phyloP scores from a whole-genome alignment of 169 alveolate genomes.

The Neospora caninum region DNA sequence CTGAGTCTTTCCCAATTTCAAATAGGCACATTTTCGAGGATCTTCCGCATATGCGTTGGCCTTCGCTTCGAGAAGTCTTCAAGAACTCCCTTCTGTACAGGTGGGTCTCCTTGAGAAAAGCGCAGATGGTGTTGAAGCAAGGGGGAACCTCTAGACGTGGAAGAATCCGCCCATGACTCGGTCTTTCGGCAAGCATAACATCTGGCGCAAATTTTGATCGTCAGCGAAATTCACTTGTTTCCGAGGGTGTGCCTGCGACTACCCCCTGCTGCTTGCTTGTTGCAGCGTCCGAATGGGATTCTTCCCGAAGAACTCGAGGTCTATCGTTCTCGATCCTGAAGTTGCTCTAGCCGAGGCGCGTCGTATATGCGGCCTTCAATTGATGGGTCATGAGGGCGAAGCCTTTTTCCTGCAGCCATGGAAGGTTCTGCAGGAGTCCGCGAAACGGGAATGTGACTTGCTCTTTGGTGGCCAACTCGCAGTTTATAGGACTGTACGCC shows the following conservation, averaged over 20 bases:
- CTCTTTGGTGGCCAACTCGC: slow-evolving; percentile 68
- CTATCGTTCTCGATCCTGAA: slow-evolving; percentile 69
- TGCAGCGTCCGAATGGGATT: slow-evolving; percentile 70
- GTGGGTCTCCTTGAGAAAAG: neutral
- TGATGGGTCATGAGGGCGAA: slow-evolving; percentile 55
- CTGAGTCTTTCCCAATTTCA: slow-evolving; percentile 73
- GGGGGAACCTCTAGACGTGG: neutral
- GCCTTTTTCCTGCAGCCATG: slow-evolving; percentile 65
- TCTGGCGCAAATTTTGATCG: too few relatives aligned
- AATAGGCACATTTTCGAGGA: slow-evolving; percentile 73
- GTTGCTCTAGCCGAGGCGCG: slow-evolving; percentile 71
- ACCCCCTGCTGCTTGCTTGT: neutral
- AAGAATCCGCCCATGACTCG: neutral
- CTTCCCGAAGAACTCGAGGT: slow-evolving; percentile 72
- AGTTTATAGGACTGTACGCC: slow-evolving; percentile 65
- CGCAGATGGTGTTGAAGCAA: neutral
- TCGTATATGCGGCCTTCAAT: slow-evolving; percentile 49
- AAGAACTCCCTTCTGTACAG: slow-evolving; percentile 72
- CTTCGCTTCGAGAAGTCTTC: slow-evolving; percentile 70
- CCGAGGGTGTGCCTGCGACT: too few relatives aligned
- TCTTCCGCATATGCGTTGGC: slow-evolving; percentile 76
- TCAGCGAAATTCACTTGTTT: too few relatives aligned
- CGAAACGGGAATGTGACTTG: slow-evolving; percentile 58
- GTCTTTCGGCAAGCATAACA: too few relatives aligned
- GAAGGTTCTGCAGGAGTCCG: slow-evolving; percentile 61